These are phyloP conservation scores for Vigna mungo DNA, from an alignment of 306 rosid species.

Conservation along the genomic window DNA sequence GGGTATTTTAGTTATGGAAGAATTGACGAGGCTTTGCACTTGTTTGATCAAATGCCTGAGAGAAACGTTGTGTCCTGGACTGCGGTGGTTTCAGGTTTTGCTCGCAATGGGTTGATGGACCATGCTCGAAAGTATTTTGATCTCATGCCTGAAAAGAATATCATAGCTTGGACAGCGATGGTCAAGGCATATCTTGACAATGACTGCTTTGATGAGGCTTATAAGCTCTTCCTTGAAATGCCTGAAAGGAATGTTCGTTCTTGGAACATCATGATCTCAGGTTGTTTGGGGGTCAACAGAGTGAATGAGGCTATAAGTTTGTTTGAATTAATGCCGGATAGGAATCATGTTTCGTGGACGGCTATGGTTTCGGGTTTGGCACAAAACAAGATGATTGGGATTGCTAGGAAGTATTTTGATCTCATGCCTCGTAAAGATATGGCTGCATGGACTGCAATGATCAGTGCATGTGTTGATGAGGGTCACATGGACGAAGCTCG, in stretches of 20 bases:
- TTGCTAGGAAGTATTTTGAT: conserved; percentile 59
- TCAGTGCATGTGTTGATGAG: conserved; percentile 48
- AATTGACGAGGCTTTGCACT: conserved; percentile 49
- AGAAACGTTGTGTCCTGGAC: conserved; percentile 61
- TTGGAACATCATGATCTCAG: conserved; percentile 65
- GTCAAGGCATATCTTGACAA: conserved; percentile 58
- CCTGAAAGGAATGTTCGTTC: conserved; percentile 51
- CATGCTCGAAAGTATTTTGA: conserved; percentile 47
- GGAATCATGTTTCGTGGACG: conserved; percentile 57
- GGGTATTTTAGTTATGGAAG: conserved; percentile 51
- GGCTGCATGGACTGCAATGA: conserved; percentile 61
- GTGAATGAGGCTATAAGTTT: conserved; percentile 53
- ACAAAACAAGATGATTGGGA: conserved; percentile 44
- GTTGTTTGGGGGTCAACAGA: conserved; percentile 50
- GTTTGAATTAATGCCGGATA: conserved; percentile 52
- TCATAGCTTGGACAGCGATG: conserved; percentile 58
- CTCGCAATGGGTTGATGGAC: conserved; percentile 49
- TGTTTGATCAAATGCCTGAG: conserved; percentile 55
- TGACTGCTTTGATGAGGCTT: conserved; percentile 50
- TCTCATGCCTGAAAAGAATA: conserved; percentile 58
- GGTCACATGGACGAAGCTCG: conserved; percentile 51
- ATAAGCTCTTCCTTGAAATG: conserved; percentile 52
- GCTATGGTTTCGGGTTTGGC: conserved; percentile 62
- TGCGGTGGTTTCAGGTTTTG: conserved; percentile 45
- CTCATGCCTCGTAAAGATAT: conserved; percentile 53